Percentiles rank a stretch among this genome's conserved stretches.
Evolutionary conservation across 352 stramenopile species (phyloP).

Genomic region (Globisporangium irregulare): DNA sequence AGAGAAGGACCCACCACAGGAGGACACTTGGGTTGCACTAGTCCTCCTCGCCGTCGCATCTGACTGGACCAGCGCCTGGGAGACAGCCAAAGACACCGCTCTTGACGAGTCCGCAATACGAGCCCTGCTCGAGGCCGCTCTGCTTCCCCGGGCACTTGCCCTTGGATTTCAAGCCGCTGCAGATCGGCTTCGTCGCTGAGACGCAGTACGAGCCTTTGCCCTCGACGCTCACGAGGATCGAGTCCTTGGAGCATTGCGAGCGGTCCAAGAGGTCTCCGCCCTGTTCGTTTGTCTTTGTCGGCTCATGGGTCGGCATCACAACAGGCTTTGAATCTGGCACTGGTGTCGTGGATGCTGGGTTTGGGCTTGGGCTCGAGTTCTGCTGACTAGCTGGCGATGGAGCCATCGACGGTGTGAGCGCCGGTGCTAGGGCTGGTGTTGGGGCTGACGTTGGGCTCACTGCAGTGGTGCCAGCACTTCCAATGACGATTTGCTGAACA

Average conservation of each 20-base stretch:
- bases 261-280: neutral
- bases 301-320: neutral
- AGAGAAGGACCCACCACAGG: neutral
- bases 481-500: neutral
- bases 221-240: constrained; percentile 10
- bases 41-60: constrained; percentile 7
- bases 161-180: neutral
- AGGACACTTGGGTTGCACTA: neutral
- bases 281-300: neutral
- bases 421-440: neutral
- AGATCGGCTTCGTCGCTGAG: neutral
- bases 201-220: constrained; percentile 10
- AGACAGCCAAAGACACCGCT: constrained; percentile 10
- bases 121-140: constrained; percentile 6
- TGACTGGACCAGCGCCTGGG: neutral
- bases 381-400: neutral
- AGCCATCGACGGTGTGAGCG: constrained; percentile 3
- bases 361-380: neutral
- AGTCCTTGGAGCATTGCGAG: constrained; percentile 2
- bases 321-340: neutral
- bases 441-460: neutral
- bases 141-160: constrained; percentile 8
- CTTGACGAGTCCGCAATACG: constrained; percentile 9
- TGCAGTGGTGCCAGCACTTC: neutral
- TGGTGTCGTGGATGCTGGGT: neutral